A percentile compares a stretch with the other conserved stretches of the same genome.
Conservation (phyloP, 2,329 filamentous ascomycete genomes). For the Diaporthe sp. region DNA sequence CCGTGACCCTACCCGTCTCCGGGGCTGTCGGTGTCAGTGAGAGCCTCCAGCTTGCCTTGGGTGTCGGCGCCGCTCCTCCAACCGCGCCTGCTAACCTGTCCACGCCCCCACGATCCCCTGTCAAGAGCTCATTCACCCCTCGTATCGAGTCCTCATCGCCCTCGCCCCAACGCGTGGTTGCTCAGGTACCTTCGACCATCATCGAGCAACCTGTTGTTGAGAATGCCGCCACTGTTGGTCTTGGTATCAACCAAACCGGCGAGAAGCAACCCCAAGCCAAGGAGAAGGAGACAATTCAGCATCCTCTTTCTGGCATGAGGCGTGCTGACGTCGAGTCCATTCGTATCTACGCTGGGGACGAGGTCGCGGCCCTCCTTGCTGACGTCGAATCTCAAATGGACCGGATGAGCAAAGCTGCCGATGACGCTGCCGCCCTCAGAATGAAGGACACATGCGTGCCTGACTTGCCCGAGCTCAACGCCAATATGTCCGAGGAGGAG, state of each 20-base stretch:
- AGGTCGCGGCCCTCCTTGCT: constrained; percentile 75
- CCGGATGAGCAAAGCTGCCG: constrained; percentile 55
- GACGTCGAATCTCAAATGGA: constrained; percentile 76
- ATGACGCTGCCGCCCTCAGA: constrained; percentile 56
- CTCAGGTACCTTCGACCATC: constrained; percentile 70
- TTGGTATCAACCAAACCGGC: constrained; percentile 44
- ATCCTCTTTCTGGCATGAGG: constrained; percentile 43
- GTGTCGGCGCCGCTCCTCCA: constrained; percentile 49
- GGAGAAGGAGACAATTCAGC: constrained; percentile 40
- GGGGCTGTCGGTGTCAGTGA: constrained; percentile 54
- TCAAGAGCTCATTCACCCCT: constrained; percentile 56
- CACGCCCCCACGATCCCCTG: constrained; percentile 72
- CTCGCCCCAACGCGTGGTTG: constrained; percentile 65
- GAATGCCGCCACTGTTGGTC: constrained; percentile 54
- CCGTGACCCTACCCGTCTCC: constrained; percentile 65
- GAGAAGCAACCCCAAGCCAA: constrained; percentile 19
- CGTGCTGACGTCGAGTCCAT: constrained; percentile 73
- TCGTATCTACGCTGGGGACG: constrained; percentile 76
- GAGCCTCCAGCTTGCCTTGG: constrained; percentile 59
- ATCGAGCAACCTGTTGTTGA: constrained; percentile 65
- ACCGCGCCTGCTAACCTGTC: constrained; percentile 59
- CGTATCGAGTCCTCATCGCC: constrained; percentile 55
- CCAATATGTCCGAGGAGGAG: constrained; percentile 52
- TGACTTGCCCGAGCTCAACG: constrained; percentile 43
- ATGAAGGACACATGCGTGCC: constrained; percentile 41